Evolutionary conservation across 441 rosid species (phyloP).

Genomic region (Daphne laureola): DNA sequence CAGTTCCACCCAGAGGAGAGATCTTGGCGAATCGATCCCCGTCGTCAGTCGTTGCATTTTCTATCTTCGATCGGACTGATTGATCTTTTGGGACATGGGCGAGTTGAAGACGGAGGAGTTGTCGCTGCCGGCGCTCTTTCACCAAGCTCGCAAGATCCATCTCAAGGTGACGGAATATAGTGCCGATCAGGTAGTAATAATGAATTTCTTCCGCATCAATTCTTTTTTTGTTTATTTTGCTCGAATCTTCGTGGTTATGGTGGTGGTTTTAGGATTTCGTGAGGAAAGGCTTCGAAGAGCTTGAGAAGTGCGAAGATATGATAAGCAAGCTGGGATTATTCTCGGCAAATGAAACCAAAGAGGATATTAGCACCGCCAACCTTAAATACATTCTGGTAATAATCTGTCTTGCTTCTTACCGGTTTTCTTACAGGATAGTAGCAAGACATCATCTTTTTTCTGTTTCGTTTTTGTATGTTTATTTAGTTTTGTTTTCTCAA

Average conservation of each 20-base stretch:
- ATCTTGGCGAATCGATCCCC: not conserved
- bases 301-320: conserved; percentile 85
- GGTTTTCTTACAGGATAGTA: too few relatives aligned
- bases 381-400: conserved; percentile 83
- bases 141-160: conserved; percentile 72
- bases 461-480: not conserved
- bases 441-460: too few relatives aligned
- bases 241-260: conserved; percentile 2
- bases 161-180: conserved; percentile 40
- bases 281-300: conserved; percentile 55
- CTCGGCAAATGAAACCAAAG: conserved; percentile 81
- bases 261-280: conserved; percentile 41
- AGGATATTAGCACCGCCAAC: conserved; percentile 71
- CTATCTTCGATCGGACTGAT: not conserved
- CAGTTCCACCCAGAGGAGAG: conserved; percentile 6
- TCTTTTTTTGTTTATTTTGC: not conserved
- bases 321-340: conserved; percentile 69
- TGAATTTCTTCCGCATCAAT: not conserved
- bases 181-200: conserved; percentile 64
- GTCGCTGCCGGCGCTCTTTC: conserved; percentile 67
- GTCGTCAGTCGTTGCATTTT: conserved; percentile 7
- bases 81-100: conserved; percentile 16
- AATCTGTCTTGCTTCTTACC: not conserved
- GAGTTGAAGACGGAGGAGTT: conserved; percentile 45
- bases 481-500: too few relatives aligned